phyloP scores from a whole-genome alignment of 2,329 filamentous ascomycete species.

The Myriosclerotinia scirpicola region DNA sequence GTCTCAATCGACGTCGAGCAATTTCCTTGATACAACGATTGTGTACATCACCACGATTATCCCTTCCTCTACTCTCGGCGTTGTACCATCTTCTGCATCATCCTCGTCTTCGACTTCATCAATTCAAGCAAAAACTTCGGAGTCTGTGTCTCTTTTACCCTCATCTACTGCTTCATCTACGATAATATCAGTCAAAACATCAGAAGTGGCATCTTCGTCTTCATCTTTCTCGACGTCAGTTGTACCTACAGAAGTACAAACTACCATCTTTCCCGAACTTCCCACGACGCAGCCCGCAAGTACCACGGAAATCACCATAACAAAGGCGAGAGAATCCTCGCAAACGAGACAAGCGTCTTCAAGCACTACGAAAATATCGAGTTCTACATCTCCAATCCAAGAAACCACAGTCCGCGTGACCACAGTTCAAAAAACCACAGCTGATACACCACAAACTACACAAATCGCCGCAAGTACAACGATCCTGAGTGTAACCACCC shows the following conservation, averaged over 20 bases:
- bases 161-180: not conserved
- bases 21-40: not conserved
- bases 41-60: not conserved
- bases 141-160: not conserved
- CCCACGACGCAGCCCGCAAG: constrained; percentile 10
- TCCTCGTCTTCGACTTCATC: not conserved
- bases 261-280: not conserved
- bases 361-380: not conserved
- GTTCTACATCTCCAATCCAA: not conserved
- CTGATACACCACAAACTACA: not conserved
- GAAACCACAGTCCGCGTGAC: not conserved
- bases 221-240: not conserved
- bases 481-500: not conserved
- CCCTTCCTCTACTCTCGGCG: not conserved
- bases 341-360: not conserved
- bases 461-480: not conserved
- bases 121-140: not conserved
- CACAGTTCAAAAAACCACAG: not conserved
- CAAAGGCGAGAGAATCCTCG: not conserved
- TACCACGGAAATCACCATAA: not conserved
- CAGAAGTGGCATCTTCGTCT: not conserved
- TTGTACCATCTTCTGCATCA: not conserved
- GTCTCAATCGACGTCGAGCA: not conserved
- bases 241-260: not conserved
- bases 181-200: not conserved